Evolutionary conservation across 257 asterid genomes (phyloP).

Genomic region (Nyctanthes arbortristis): DNA sequence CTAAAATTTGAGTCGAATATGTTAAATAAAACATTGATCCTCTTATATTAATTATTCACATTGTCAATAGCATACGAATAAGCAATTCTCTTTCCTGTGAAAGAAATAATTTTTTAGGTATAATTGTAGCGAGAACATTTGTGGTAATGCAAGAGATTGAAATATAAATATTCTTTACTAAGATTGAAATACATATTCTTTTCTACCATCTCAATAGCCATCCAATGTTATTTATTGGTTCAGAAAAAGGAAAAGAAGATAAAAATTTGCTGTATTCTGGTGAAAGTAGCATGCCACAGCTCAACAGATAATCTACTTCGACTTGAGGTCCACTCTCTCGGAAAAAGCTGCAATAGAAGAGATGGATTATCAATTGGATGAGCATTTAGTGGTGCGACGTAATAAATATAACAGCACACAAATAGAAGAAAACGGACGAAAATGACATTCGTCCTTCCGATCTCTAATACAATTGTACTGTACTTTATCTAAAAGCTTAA

Average conservation of each 20-base stretch:
- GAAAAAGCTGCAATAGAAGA: neutral
- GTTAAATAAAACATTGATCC: no score
- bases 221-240: neutral
- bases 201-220: neutral
- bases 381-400: neutral
- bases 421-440: no score
- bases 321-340: neutral
- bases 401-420: neutral
- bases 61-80: no score
- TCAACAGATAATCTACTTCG: neutral
- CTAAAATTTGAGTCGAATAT: no score
- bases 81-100: no score
- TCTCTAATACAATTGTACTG: no score
- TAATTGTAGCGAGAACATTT: no score
- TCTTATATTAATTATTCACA: no score
- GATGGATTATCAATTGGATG: neutral
- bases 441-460: no score
- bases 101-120: no score
- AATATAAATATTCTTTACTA: no score
- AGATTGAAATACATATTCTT: neutral
- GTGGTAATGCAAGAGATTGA: neutral
- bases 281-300: neutral
- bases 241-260: neutral
- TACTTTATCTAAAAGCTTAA: neutral
- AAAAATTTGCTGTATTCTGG: neutral